Conservation (phyloP, 2,329 filamentous ascomycete genomes). For the Claviceps spartinae region DNA sequence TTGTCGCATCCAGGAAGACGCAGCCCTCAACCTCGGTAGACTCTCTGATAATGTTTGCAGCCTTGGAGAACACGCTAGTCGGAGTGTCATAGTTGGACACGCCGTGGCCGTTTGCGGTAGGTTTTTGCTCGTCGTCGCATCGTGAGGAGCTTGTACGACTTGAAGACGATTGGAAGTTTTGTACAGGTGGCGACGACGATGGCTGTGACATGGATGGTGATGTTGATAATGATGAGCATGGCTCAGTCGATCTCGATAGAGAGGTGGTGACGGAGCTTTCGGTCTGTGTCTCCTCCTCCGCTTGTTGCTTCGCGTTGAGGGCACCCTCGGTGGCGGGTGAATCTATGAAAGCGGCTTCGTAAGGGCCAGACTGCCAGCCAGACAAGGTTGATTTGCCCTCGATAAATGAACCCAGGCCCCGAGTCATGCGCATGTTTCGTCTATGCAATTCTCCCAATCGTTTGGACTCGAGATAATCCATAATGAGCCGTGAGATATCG, state of each 20-base stretch:
- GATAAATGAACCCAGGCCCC: conserved; percentile 22
- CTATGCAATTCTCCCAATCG: conserved; percentile 13
- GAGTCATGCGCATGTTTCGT: conserved; percentile 23
- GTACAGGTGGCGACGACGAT: background rate
- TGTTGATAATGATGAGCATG: background rate
- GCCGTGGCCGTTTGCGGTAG: background rate
- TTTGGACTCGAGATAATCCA: conserved; percentile 21
- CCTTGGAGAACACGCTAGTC: conserved; percentile 24
- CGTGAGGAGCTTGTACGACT: background rate
- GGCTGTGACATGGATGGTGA: background rate
- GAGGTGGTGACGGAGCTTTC: background rate
- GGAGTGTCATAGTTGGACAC: background rate
- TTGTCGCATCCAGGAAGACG: conserved; percentile 15
- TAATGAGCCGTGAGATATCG: conserved; percentile 18
- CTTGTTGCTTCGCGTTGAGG: conserved; percentile 8
- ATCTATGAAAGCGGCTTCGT: conserved; percentile 4
- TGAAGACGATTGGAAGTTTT: background rate
- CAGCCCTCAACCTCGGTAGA: conserved; percentile 27
- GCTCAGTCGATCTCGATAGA: too few species aligned
- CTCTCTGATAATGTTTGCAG: conserved; percentile 28
- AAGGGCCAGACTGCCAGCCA: conserved; percentile 10
- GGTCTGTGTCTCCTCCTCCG: background rate
- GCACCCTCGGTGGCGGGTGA: conserved; percentile 6
- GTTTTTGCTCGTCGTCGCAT: background rate
- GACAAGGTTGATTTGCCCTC: conserved; percentile 19